Base-by-base conservation (phyloP, 108 stramenopile species). In the Fragilaria radians region DNA sequence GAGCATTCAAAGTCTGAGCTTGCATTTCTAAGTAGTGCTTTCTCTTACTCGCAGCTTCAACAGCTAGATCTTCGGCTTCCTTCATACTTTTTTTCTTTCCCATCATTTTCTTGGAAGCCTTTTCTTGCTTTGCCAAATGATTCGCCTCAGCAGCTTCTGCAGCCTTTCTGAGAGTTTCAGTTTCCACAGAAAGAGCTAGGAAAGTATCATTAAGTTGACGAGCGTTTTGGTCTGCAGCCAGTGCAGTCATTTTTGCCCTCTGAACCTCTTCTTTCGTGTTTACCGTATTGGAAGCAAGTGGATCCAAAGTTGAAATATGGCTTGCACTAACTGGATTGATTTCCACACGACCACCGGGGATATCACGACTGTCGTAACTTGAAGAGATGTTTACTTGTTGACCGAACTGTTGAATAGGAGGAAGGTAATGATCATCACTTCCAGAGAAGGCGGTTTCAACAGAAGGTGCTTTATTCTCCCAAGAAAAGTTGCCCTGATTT, bases 1-100 rank as follows among this genome's bases (percentile, higher is more conserved):
- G 53, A 9, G 86, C 90, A 51, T 79, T 76, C 25, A 59, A 62
- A 0, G 82, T 73, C 54, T 78, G 77, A 28, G 59, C 49, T 45
- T 82, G 82, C 9, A 78, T 68, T 28, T 73, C 79, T 48, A 81
- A 48, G 32, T 78, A 80, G 54, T 79, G 66, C 33, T 79, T 61
- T 18, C 71, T 79, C 48, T 86, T 82, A 5, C 57, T 58, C 18
- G 63, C 59, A 23, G 82, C 84, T 42, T 72, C 67, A 34, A 71
- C 65, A 32, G 70, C 60, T 0, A 82, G 75, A 29, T 72, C 58
- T 18, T 83, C 82, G 24, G 71, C 68, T 31, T 82, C 84, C 67
- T 82, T 76, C 78, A 82, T 65, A 26, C 32, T 25, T 48, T 27
- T 17, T 28, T 33, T 18, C 67, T 28, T 42, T 42, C 36, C 36